Percentiles rank a stretch among this genome's conserved stretches.
Conservation (phyloP, 2,329 filamentous ascomycete genomes). For the Fusarium verrucosum region DNA sequence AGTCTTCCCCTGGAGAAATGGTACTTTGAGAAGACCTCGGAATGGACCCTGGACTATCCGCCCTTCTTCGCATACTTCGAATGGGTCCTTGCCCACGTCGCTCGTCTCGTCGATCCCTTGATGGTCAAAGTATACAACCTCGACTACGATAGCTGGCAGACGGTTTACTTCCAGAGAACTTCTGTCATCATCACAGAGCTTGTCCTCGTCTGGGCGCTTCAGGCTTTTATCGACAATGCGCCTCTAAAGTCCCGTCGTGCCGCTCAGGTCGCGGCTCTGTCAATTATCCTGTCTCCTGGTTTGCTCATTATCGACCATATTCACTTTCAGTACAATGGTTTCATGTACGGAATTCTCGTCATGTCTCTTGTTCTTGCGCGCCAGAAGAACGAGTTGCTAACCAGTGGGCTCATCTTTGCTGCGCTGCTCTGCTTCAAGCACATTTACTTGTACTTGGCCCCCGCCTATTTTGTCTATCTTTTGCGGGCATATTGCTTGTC, state of each 20-base stretch:
- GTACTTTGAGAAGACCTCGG: slow-evolving; percentile 97
- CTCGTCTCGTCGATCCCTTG: slow-evolving; percentile 77
- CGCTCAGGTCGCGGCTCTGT: slow-evolving; percentile 86
- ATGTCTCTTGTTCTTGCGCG: slow-evolving; percentile 86
- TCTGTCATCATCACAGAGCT: slow-evolving; percentile 89
- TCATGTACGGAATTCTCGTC: slow-evolving; percentile 90
- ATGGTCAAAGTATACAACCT: slow-evolving; percentile 87
- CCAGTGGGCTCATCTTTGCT: slow-evolving; percentile 85
- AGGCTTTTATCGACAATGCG: slow-evolving; percentile 80
- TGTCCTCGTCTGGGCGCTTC: slow-evolving; percentile 82
- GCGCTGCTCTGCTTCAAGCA: slow-evolving; percentile 93
- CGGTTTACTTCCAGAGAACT: slow-evolving; percentile 89
- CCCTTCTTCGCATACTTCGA: slow-evolving; percentile 99
- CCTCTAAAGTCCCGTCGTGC: slow-evolving; percentile 72
- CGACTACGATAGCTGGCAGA: slow-evolving; percentile 90
- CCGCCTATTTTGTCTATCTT: slow-evolving; percentile 94
- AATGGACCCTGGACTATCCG: slow-evolving; percentile 99
- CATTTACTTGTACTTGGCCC: slow-evolving; percentile 95
- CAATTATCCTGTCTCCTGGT: slow-evolving; percentile 89
- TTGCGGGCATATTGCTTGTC: slow-evolving; percentile 90
- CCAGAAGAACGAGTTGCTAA: slow-evolving; percentile 76
- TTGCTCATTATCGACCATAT: slow-evolving; percentile 98
- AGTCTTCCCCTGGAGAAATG: slow-evolving; percentile 87
- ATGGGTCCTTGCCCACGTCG: slow-evolving; percentile 86
- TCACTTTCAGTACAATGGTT: slow-evolving; percentile 99